phyloP scores from a whole-genome alignment of 2,329 filamentous ascomycete species.

The Myotisia sp. region DNA sequence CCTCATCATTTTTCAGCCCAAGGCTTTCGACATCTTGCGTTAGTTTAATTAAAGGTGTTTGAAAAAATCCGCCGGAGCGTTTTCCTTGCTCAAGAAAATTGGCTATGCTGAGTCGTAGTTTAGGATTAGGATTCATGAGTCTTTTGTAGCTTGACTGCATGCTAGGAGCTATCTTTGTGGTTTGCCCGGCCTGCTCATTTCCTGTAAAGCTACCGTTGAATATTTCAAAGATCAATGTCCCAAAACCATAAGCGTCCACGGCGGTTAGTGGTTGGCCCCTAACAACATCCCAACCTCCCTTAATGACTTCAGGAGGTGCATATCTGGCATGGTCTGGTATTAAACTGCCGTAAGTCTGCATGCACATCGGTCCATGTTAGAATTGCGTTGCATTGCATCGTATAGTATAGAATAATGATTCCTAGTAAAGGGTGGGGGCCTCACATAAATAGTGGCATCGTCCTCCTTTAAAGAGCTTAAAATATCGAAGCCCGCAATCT shows the following conservation, averaged over 20 bases:
- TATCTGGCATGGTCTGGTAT: slow-evolving; percentile 76
- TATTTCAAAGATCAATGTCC: slow-evolving; percentile 70
- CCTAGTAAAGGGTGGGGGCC: slow-evolving; percentile 13
- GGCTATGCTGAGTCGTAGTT: slow-evolving; percentile 66
- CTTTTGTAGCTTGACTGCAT: slow-evolving; percentile 91
- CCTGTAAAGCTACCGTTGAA: slow-evolving; percentile 76
- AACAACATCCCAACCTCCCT: slow-evolving; percentile 79
- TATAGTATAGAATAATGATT: slow-evolving; percentile 4
- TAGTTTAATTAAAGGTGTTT: slow-evolving; percentile 80
- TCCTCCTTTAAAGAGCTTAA: slow-evolving; percentile 93
- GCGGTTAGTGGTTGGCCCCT: slow-evolving; percentile 69
- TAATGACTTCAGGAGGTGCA: slow-evolving; percentile 71
- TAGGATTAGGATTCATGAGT: slow-evolving; percentile 76
- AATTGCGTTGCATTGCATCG: too few species aligned
- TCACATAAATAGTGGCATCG: slow-evolving; percentile 75
- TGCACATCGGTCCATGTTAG: slow-evolving; percentile 13
- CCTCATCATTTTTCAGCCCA: slow-evolving; percentile 69
- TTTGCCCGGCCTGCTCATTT: slow-evolving; percentile 66
- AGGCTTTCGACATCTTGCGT: slow-evolving; percentile 87
- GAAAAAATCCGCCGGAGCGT: slow-evolving; percentile 73
- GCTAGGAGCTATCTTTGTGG: slow-evolving; percentile 67
- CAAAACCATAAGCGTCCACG: slow-evolving; percentile 77
- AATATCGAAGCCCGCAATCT: slow-evolving; percentile 82
- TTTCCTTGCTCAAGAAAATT: slow-evolving; percentile 84
- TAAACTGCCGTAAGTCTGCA: slow-evolving; percentile 67